Evolutionary conservation across 1,284 basidiomycete species (phyloP), one percentile per base, ranked within the genome.

Genomic region (Erythrobasidium hasegawianum): DNA sequence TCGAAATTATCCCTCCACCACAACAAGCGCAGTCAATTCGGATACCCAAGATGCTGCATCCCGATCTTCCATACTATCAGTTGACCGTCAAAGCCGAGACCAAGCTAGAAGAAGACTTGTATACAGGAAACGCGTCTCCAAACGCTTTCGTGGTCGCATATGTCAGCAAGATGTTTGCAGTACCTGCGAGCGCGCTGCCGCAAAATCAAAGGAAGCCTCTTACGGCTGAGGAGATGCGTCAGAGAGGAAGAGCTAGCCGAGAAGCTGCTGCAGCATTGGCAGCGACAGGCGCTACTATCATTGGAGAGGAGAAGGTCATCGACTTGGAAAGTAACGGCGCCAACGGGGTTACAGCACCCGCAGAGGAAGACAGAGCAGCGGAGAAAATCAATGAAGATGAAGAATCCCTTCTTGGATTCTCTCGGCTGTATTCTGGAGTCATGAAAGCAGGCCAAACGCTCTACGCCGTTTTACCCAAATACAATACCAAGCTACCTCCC

Each of bases 81-180:
- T 14, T 83, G 79, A 1, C 74, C 83, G 72, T 80, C 8, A 77
- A 81, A 41, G 86, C 91, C 1, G 85, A 83, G 71, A 90, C 87
- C 75, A 86, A 87, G 71, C 80, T 96, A 24, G 94, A 98, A 77
- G 79, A 81, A 70, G 87, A 89, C 67, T 80, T 98, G 10, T 97
- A 88, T 78, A 78, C 82, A 0, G 89, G 90, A 61, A 83, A 85
- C 67, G 82, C 39, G 2, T 58, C 39, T 9, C 40, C 83, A n/a
- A 80, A 75, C 1, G 73, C 83, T 2, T 81, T 82, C 2, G 84
- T 80, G 61, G 84, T 87, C 13, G 90, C 86, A 2, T 96, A 95
- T 76, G 89, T 98, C 60, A 96, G 90, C 81, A 98, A 98, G 78
- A 98, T 98, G 95, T 97, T 98, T 77, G 93, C 93, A 0, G 87